Conservation (phyloP, 2,329 filamentous ascomycete genomes). For the Aureobasidium sp. region DNA sequence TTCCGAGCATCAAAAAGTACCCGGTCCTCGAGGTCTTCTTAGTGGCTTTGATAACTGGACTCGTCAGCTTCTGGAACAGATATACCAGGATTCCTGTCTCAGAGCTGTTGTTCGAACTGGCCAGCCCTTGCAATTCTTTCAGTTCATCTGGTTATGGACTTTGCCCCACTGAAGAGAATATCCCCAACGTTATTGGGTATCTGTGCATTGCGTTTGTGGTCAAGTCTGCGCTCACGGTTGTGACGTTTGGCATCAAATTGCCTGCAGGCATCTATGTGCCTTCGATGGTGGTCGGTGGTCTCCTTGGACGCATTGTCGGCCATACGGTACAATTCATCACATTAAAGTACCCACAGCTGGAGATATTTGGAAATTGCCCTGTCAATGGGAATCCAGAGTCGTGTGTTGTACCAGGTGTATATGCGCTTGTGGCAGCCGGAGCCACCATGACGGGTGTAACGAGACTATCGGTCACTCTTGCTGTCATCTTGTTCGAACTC, state of each 20-base stretch:
- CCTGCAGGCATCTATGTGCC: conserved; percentile 96
- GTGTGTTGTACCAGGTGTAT: conserved; percentile 94
- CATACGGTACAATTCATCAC: conserved; percentile 78
- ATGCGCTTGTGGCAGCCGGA: conserved; percentile 87
- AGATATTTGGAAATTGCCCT: conserved; percentile 68
- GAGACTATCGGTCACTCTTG: conserved; percentile 81
- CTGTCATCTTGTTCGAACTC: conserved; percentile 90
- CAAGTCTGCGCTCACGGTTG: conserved; percentile 78
- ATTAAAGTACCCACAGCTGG: conserved; percentile 60
- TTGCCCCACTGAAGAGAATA: conserved; percentile 68
- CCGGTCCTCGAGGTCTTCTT: conserved; percentile 82
- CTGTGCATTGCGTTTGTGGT: conserved; percentile 75
- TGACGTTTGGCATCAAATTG: conserved; percentile 94
- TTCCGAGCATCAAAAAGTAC: conserved; percentile 69
- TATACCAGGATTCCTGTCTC: conserved; percentile 85
- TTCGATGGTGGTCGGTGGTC: conserved; percentile 94
- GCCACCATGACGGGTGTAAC: conserved; percentile 98
- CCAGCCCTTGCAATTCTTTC: conserved; percentile 73
- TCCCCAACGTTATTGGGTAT: conserved; percentile 65
- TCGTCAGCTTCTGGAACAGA: conserved; percentile 87
- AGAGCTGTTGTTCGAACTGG: conserved; percentile 81
- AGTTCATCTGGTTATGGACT: conserved; percentile 62
- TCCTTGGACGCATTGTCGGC: conserved; percentile 81
- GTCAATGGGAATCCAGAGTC: conserved; percentile 59
- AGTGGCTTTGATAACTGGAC: conserved; percentile 74